These are phyloP conservation scores for Melampsora larici-populina DNA, from an alignment of 1,284 basidiomycete species.

Conservation along the genomic window DNA sequence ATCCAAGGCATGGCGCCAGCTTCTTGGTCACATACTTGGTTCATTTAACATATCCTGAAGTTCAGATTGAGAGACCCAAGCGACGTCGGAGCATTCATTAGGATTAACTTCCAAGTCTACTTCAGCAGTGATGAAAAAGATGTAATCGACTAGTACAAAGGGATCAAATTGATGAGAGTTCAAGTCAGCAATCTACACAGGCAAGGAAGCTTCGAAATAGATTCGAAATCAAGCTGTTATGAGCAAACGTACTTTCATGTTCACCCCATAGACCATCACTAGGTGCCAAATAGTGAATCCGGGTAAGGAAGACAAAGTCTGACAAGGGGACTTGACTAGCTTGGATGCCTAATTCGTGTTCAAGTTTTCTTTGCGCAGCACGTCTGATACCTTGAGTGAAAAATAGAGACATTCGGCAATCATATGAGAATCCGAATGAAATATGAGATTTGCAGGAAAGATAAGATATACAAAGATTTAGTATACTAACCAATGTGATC, in stretches of 20 bases:
- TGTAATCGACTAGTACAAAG: conserved; percentile 78
- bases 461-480: neutral
- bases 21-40: conserved; percentile 59
- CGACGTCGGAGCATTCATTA: conserved; percentile 88
- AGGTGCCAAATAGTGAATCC: conserved; percentile 96
- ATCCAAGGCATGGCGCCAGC: neutral
- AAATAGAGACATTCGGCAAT: neutral
- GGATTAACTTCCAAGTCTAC: conserved; percentile 77
- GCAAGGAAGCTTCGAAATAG: neutral
- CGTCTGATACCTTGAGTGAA: conserved; percentile 63
- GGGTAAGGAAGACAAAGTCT: conserved; percentile 87
- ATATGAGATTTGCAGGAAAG: neutral
- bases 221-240: neutral
- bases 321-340: conserved; percentile 67
- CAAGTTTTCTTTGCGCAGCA: conserved; percentile 89
- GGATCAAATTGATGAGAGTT: neutral
- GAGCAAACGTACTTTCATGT: conserved; percentile 77
- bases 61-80: conserved; percentile 87
- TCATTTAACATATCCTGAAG: conserved; percentile 86
- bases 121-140: conserved; percentile 86
- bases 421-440: neutral
- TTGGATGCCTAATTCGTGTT: conserved; percentile 95
- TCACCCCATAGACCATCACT: conserved; percentile 93
- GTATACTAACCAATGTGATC: conserved; percentile 66
- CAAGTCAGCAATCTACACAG: neutral